These are phyloP conservation scores for Coniochaeta prunicola DNA, from an alignment of 2,329 filamentous ascomycete species.

Conservation along the genomic window DNA sequence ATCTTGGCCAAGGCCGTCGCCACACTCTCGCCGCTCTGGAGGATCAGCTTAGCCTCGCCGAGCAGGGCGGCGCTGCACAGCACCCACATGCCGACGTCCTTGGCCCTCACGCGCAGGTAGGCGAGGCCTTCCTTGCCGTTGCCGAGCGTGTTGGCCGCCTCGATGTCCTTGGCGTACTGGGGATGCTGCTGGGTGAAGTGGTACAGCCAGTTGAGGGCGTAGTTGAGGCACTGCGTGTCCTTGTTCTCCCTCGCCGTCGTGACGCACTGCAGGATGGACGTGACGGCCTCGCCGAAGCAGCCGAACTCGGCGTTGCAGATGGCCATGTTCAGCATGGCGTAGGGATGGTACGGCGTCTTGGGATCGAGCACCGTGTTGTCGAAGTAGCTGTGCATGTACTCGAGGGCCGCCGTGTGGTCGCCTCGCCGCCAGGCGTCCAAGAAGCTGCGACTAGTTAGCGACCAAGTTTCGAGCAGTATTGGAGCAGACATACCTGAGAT, in stretches of 20 bases:
- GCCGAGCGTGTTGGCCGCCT: conserved; percentile 66
- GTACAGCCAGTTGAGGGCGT: conserved; percentile 91
- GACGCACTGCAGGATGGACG: conserved; percentile 91
- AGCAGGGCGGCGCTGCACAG: conserved; percentile 77
- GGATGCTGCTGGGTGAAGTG: conserved; percentile 87
- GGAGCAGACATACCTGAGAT: conserved; percentile 51
- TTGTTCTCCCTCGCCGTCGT: conserved; percentile 90
- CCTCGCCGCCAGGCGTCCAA: conserved; percentile 88
- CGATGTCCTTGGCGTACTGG: conserved; percentile 60
- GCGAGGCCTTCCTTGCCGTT: conserved; percentile 74
- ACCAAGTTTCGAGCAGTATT: background rate
- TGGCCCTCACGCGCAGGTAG: conserved; percentile 80
- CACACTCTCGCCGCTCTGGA: conserved; percentile 63
- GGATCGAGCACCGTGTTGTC: conserved; percentile 88
- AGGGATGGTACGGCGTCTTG: conserved; percentile 85
- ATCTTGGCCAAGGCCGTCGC: conserved; percentile 66
- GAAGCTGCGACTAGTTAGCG: conserved; percentile 47
- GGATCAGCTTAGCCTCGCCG: conserved; percentile 74
- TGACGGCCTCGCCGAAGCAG: conserved; percentile 81
- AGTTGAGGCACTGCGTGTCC: conserved; percentile 88
- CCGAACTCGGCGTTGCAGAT: conserved; percentile 94
- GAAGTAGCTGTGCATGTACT: conserved; percentile 89
- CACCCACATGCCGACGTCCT: conserved; percentile 78
- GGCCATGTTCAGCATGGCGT: conserved; percentile 86
- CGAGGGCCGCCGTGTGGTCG: conserved; percentile 84